Percentiles rank a stretch among this genome's conserved stretches.
phyloP scores from a whole-genome alignment of 1,284 basidiomycete species.

The Tilletia indica region DNA sequence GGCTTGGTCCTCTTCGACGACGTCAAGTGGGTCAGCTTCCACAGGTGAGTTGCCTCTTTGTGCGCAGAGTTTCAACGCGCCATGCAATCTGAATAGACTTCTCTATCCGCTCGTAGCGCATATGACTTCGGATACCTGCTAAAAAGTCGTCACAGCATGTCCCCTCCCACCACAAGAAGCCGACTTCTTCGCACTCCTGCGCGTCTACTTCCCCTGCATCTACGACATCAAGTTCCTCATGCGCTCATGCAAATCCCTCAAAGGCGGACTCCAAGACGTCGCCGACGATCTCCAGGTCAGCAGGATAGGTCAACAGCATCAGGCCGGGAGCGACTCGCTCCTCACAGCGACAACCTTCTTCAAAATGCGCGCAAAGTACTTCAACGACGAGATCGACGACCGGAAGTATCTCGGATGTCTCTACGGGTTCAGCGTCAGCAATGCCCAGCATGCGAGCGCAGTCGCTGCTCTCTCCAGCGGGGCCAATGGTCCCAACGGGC shows the following conservation, averaged over 20 bases:
- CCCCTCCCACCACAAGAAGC: conserved; percentile 85
- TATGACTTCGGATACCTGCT: conserved; percentile 99
- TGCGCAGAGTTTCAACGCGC: neutral
- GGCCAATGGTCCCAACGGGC: neutral
- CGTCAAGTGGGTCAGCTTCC: conserved; percentile 96
- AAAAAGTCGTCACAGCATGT: conserved; percentile 85
- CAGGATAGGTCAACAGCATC: conserved; percentile 87
- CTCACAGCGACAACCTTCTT: conserved; percentile 92
- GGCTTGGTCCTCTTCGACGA: conserved; percentile 86
- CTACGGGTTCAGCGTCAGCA: conserved; percentile 11
- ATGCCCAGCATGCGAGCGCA: neutral
- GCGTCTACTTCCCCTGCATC: conserved; percentile 91
- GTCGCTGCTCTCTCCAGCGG: neutral
- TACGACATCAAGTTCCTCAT: conserved; percentile 99
- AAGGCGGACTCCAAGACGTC: conserved; percentile 92
- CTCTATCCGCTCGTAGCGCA: conserved; percentile 64
- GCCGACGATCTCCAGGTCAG: conserved; percentile 87
- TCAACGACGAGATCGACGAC: conserved; percentile 75
- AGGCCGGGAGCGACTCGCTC: conserved; percentile 92
- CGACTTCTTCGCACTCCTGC: conserved; percentile 82
- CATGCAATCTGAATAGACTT: neutral
- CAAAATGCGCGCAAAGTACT: conserved; percentile 89
- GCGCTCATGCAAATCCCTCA: conserved; percentile 79
- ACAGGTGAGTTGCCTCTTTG: conserved; percentile 68
- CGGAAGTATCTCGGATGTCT: conserved; percentile 41